These are phyloP conservation scores for Albophoma yamanashiensis DNA, from an alignment of 2,329 filamentous ascomycete species.

Conservation along the genomic window DNA sequence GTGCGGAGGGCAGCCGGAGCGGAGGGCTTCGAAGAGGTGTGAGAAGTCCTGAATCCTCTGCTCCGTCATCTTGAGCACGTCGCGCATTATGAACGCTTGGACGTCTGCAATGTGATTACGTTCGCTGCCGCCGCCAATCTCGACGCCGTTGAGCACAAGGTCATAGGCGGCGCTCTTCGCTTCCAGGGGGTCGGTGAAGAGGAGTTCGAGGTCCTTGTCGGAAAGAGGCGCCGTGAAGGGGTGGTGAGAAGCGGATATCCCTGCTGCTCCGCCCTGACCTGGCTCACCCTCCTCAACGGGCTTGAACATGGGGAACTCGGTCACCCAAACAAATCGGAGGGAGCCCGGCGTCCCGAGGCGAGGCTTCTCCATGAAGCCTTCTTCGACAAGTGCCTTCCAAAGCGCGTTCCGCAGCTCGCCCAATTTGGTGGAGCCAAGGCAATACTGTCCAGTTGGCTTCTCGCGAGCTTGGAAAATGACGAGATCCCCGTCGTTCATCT, in stretches of 20 bases:
- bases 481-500: slow-evolving; percentile 54
- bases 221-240: slow-evolving; percentile 86
- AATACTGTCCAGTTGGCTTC: slow-evolving; percentile 44
- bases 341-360: slow-evolving; percentile 23
- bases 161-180: slow-evolving; percentile 88
- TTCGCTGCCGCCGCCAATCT: slow-evolving; percentile 84
- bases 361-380: slow-evolving; percentile 40
- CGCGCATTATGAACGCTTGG: slow-evolving; percentile 75
- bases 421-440: slow-evolving; percentile 53
- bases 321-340: slow-evolving; percentile 74
- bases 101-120: slow-evolving; percentile 80
- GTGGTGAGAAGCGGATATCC: slow-evolving; percentile 83
- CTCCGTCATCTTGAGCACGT: slow-evolving; percentile 69
- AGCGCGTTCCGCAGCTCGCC: slow-evolving; percentile 64
- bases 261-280: slow-evolving; percentile 71
- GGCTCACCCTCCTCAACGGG: slow-evolving; percentile 52
- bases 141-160: slow-evolving; percentile 88
- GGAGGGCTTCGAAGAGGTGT: slow-evolving; percentile 73
- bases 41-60: slow-evolving; percentile 68
- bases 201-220: slow-evolving; percentile 58
- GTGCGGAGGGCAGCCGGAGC: slow-evolving; percentile 85
- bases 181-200: slow-evolving; percentile 59
- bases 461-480: slow-evolving; percentile 72
- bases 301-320: slow-evolving; percentile 86
- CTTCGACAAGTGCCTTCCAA: slow-evolving; percentile 57